phyloP scores from a whole-genome alignment of 2,329 filamentous ascomycete species.

The Rugonectria rugulosa region DNA sequence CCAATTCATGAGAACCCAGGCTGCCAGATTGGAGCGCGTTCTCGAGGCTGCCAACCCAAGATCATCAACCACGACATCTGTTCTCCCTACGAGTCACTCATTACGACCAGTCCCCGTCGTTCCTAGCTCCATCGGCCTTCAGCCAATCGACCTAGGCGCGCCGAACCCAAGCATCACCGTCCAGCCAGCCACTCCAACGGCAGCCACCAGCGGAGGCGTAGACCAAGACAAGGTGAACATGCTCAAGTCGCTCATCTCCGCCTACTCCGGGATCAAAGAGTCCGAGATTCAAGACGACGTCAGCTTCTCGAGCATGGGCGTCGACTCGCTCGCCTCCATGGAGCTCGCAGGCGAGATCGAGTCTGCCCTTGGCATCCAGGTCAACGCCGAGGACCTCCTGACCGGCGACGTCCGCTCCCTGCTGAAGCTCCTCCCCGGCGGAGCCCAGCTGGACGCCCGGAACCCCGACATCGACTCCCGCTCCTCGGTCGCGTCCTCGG shows the following conservation, averaged over 20 bases:
- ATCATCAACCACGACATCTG: too few relatives aligned
- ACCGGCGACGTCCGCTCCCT: constrained; percentile 13
- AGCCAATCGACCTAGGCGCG: neutral
- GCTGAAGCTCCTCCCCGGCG: constrained; percentile 5
- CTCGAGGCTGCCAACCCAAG: constrained; percentile 21
- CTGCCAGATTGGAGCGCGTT: constrained; percentile 24
- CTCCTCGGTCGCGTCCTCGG: constrained; percentile 8
- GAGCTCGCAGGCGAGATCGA: constrained; percentile 29
- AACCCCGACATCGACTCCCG: constrained; percentile 1
- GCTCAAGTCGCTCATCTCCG: constrained; percentile 17
- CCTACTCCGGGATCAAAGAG: constrained; percentile 25
- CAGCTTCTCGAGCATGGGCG: constrained; percentile 23
- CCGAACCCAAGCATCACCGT: neutral
- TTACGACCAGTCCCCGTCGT: too few relatives aligned
- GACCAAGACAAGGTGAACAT: constrained; percentile 1
- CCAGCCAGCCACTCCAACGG: neutral
- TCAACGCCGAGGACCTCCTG: constrained; percentile 22
- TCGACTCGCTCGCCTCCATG: constrained; percentile 30
- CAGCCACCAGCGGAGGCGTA: neutral
- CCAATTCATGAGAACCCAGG: constrained; percentile 24
- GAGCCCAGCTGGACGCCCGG: neutral
- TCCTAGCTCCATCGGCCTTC: too few relatives aligned
- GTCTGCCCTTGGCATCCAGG: constrained; percentile 19
- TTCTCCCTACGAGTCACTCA: too few relatives aligned
- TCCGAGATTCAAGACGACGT: constrained; percentile 24